A percentile compares a stretch with the other conserved stretches of the same genome.
phyloP scores from a whole-genome alignment of 495 filamentous ascomycete species.

The Talaromyces adpressus region DNA sequence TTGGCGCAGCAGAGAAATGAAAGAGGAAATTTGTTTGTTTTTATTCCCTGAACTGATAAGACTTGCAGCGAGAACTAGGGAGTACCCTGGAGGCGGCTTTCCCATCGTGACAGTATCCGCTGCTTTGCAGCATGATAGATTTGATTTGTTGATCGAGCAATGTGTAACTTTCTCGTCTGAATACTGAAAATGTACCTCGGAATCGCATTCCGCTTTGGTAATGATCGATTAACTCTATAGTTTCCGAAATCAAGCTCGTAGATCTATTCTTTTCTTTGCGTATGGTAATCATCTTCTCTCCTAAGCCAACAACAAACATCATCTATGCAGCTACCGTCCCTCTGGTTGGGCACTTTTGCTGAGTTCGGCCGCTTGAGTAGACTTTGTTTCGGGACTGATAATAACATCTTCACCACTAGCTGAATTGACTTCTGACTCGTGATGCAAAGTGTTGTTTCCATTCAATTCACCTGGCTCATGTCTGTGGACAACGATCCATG shows the following conservation, averaged over 20 bases:
- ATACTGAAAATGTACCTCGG: background rate
- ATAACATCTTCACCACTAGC: background rate
- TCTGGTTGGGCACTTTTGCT: background rate
- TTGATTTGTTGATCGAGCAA: background rate
- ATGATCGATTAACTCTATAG: background rate
- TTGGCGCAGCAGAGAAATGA: too few relatives aligned
- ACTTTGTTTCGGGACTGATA: background rate
- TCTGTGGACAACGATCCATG: conserved; percentile 21
- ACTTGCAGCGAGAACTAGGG: background rate
- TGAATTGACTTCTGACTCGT: background rate
- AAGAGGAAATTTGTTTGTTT: background rate
- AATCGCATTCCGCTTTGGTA: background rate
- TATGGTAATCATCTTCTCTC: background rate
- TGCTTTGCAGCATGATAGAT: background rate
- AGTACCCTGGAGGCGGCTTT: background rate
- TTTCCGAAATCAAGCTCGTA: background rate
- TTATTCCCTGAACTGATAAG: background rate
- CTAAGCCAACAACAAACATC: background rate
- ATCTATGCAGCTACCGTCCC: background rate
- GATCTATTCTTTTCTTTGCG: background rate
- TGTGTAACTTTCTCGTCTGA: background rate
- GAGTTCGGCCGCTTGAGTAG: background rate
- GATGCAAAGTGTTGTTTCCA: background rate
- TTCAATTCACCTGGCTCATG: background rate
- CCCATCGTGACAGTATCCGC: background rate